phyloP scores from a whole-genome alignment of 2,329 filamentous ascomycete species.

The Aspergillus caelatus region DNA sequence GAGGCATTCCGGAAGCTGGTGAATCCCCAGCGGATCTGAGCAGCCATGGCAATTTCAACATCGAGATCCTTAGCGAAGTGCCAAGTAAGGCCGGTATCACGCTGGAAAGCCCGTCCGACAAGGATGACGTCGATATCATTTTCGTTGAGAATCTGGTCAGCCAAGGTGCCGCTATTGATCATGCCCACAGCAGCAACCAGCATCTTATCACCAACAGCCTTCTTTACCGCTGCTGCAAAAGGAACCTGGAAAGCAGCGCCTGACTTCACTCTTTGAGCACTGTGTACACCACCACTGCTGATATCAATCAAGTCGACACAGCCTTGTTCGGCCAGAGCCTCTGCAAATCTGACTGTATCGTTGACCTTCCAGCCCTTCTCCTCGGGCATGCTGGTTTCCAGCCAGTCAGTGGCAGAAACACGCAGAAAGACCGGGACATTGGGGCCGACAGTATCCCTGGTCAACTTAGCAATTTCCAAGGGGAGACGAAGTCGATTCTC shows the following conservation, averaged over 20 bases:
- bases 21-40: slow-evolving; percentile 37
- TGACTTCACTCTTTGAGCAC: slow-evolving; percentile 44
- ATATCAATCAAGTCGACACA: slow-evolving; percentile 79
- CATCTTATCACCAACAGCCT: slow-evolving; percentile 70
- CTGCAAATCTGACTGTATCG: slow-evolving; percentile 66
- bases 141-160: slow-evolving; percentile 61
- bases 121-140: slow-evolving; percentile 69
- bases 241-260: slow-evolving; percentile 73
- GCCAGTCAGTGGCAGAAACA: slow-evolving; percentile 74
- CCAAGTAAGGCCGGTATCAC: slow-evolving; percentile 49
- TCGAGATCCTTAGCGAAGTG: slow-evolving; percentile 33
- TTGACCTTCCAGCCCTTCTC: slow-evolving; percentile 67
- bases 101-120: slow-evolving; percentile 74
- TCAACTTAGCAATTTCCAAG: slow-evolving; percentile 67
- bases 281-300: slow-evolving; percentile 72
- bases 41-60: slow-evolving; percentile 33
- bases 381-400: slow-evolving; percentile 60
- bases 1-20: slow-evolving; percentile 31
- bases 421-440: slow-evolving; percentile 73
- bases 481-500: slow-evolving; percentile 69
- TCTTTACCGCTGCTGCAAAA: slow-evolving; percentile 71
- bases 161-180: slow-evolving; percentile 70
- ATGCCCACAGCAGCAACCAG: slow-evolving; percentile 74
- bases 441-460: slow-evolving; percentile 64
- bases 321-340: slow-evolving; percentile 69